These are phyloP conservation scores for Hygrocybe punicea DNA, from an alignment of 768 basidiomycete genomes.

Conservation along the genomic window DNA sequence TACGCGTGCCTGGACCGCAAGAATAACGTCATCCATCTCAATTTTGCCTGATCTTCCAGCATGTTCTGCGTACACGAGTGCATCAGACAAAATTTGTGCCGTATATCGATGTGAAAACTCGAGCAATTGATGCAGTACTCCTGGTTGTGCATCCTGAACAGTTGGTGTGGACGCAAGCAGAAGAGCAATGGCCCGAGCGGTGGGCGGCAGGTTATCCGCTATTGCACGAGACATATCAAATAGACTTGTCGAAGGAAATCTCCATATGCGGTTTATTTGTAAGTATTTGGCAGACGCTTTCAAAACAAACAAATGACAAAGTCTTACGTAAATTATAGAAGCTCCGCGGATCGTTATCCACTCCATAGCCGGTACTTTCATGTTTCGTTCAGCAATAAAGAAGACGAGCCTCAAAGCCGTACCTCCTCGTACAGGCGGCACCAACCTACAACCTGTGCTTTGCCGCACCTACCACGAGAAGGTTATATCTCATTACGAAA, in stretches of 20 bases:
- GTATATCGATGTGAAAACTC: constrained; percentile 86
- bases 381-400: constrained; percentile 65
- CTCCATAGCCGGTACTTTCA: constrained; percentile 38
- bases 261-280: constrained; percentile 5
- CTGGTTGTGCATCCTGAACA: constrained; percentile 82
- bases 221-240: constrained; percentile 38
- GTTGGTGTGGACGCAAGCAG: constrained; percentile 79
- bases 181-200: constrained; percentile 79
- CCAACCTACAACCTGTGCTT: constrained; percentile 47
- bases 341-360: constrained; percentile 23
- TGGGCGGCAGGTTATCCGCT: constrained; percentile 74
- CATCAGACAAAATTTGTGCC: constrained; percentile 77
- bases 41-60: constrained; percentile 74
- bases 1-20: constrained; percentile 84
- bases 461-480: constrained; percentile 89
- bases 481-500: constrained; percentile 96
- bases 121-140: constrained; percentile 80
- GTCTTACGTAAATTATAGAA: constrained; percentile 4
- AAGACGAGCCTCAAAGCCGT: constrained; percentile 48
- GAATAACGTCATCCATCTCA: constrained; percentile 76
- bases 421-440: constrained; percentile 40
- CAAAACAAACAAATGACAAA: not conserved
- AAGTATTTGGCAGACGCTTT: constrained; percentile 2
- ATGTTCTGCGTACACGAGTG: constrained; percentile 84
- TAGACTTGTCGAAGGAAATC: not conserved